Evolutionary conservation across 2,329 filamentous ascomycete species (phyloP).

Genomic region (Arthrobotrys sinensis): DNA sequence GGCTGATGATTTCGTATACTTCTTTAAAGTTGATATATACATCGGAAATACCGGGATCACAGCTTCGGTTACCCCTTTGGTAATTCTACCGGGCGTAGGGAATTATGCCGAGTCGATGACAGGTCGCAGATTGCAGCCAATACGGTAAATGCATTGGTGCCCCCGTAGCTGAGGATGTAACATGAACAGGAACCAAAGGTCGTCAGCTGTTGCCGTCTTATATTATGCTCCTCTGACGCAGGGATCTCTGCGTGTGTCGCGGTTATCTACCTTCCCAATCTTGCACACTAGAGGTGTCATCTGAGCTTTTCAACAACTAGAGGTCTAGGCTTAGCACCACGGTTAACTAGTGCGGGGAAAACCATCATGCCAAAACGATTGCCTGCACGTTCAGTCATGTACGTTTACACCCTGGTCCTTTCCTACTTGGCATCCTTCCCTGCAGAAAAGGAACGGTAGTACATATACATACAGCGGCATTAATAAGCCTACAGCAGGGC

Average conservation of each 20-base stretch:
- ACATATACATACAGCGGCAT: conserved; percentile 11
- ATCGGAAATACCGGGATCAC: conserved; percentile 20
- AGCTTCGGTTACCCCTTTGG: conserved; percentile 27
- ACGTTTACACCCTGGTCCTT: conserved; percentile 30
- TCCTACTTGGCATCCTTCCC: conserved; percentile 5
- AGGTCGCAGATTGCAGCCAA: conserved; percentile 19
- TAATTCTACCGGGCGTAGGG: conserved; percentile 8
- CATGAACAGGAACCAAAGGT: conserved; percentile 12
- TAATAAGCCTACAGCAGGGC: conserved; percentile 26
- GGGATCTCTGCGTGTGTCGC: conserved; percentile 26
- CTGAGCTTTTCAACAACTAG: conserved; percentile 28
- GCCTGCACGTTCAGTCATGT: conserved; percentile 29
- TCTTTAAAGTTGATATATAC: background rate
- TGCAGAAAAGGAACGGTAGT: conserved; percentile 34
- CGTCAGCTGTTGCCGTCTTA: conserved; percentile 30
- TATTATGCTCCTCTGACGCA: conserved; percentile 13
- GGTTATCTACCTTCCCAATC: conserved; percentile 55
- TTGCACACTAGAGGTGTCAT: conserved; percentile 34
- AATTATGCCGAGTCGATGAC: conserved; percentile 22
- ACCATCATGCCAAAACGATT: conserved; percentile 29
- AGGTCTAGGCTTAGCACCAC: background rate
- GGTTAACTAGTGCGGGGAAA: conserved; percentile 29
- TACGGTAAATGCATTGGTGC: conserved; percentile 3
- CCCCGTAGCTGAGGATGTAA: conserved; percentile 31
- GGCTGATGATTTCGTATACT: background rate